These are phyloP conservation scores for Kingdonia uniflora DNA, from an alignment of 164 flowering plant species.

Conservation along the genomic window DNA sequence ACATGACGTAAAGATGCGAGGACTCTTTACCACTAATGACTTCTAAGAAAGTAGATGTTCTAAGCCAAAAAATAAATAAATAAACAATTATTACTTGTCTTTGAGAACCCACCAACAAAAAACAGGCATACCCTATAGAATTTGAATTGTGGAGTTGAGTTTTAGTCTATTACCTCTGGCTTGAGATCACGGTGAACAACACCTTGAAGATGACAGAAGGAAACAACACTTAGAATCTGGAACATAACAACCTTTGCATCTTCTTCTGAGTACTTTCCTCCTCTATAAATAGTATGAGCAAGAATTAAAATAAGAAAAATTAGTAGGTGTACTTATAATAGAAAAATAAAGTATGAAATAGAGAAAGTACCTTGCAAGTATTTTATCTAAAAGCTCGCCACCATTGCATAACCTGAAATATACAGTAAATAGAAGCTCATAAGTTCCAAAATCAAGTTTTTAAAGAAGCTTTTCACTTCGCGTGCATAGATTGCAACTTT, in stretches of 20 bases:
- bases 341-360: neutral
- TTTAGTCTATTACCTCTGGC: slow-evolving; percentile 66
- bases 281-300: slow-evolving; percentile 33
- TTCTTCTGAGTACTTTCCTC: slow-evolving; percentile 93
- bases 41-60: too few relatives aligned
- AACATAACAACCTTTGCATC: slow-evolving; percentile 87
- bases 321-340: neutral
- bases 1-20: too few relatives aligned
- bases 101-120: too few relatives aligned
- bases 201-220: slow-evolving; percentile 89
- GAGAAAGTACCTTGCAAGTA: slow-evolving; percentile 61
- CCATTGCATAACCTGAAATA: slow-evolving; percentile 78
- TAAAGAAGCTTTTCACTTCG: too few relatives aligned
- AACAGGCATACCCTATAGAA: neutral
- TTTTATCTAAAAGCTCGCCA: slow-evolving; percentile 79
- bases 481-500: too few relatives aligned
- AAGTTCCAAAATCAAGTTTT: too few relatives aligned
- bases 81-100: neutral
- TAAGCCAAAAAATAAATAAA: neutral
- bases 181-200: slow-evolving; percentile 97
- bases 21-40: too few relatives aligned
- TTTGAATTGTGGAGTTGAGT: too few relatives aligned
- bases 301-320: neutral
- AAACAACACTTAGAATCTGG: slow-evolving; percentile 67
- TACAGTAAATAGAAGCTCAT: neutral